These are phyloP conservation scores for Capillidium heterosporum DNA, from an alignment of 371 early-diverging fungal genomes.

Conservation along the genomic window DNA sequence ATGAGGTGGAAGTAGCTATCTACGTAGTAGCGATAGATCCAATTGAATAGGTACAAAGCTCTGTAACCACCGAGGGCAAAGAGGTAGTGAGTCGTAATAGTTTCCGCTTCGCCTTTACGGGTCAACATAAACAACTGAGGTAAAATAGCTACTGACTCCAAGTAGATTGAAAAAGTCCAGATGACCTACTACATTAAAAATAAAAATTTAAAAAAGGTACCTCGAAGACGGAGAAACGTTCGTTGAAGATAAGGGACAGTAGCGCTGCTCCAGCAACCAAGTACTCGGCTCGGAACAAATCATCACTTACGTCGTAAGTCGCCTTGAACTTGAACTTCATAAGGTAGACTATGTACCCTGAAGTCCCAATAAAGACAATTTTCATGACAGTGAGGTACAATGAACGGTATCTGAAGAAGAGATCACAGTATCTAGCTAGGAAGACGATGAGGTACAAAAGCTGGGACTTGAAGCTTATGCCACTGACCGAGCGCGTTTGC, in stretches of 20 bases:
- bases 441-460: conserved; percentile 88
- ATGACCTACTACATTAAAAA: conserved; percentile 31
- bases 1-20: conserved; percentile 50
- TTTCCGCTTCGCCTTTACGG: conserved; percentile 95
- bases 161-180: conserved; percentile 92
- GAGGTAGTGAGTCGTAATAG: conserved; percentile 95
- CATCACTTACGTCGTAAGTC: conserved; percentile 79
- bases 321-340: conserved; percentile 77
- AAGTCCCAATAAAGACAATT: conserved; percentile 74
- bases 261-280: conserved; percentile 47
- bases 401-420: conserved; percentile 51
- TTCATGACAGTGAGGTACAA: conserved; percentile 95
- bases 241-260: conserved; percentile 50
- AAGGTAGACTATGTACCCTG: conserved; percentile 76
- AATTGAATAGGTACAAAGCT: conserved; percentile 84
- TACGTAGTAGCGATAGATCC: conserved; percentile 76
- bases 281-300: conserved; percentile 82
- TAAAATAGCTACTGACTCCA: conserved; percentile 95
- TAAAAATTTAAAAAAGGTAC: conserved; percentile 16
- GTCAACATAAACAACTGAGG: conserved; percentile 96
- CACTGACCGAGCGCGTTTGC: conserved; percentile 71
- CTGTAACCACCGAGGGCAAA: conserved; percentile 97
- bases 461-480: conserved; percentile 97
- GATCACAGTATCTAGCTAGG: conserved; percentile 88
- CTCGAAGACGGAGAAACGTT: conserved; percentile 47